Base-by-base conservation (phyloP, 2,329 filamentous ascomycete species). In the Aspergillus vadensis region DNA sequence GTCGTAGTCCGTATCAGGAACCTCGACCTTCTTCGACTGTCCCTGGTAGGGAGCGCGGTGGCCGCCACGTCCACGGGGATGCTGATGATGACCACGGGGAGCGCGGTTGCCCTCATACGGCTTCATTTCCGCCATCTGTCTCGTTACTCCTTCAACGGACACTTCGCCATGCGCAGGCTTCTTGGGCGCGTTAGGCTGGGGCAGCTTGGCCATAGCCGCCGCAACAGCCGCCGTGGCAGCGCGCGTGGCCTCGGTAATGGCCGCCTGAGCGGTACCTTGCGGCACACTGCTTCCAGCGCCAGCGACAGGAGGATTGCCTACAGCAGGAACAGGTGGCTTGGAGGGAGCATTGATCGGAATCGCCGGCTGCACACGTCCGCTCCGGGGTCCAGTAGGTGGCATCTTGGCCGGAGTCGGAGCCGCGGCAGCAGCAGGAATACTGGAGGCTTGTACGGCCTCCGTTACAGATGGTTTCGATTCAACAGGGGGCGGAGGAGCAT, bases 1-100 rank as follows among this genome's bases (percentile, higher is more conserved):
- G 72, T 99, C 94, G 69, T 93, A 99, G 72, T 98, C 95, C 1
- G 91, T 88, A 51, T 90, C 86, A 0, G 95, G 95, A 2, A 99
- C 91, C 56, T 97, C 93, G 32, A 98, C 87, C 79, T 91, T 95
- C 68, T 83, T 80, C 52, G 83, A 79, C 60, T 80, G 74, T 50
- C 74, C 72, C 38, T 77, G 79, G 44, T 75, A 69, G 14, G 80
- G 73, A 59, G 75, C 70, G 55, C 82, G 79, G 61, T 78, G 72
- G 44, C 75, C 77, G 32, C 81, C 80, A 57, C 81, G 75, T 36
- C 79, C 79, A 49, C 83, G 81, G 55, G 84, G 74, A 57, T 70
- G 64, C 21, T 76, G 77, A 60, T 76, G 77, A 60, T 77, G 72
- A 49, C 74, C 78, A 27, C 76, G 79, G 51, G 66, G 67, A 55